Conservation (phyloP, 345 rosid species). For the Abelmoschus esculentus region DNA sequence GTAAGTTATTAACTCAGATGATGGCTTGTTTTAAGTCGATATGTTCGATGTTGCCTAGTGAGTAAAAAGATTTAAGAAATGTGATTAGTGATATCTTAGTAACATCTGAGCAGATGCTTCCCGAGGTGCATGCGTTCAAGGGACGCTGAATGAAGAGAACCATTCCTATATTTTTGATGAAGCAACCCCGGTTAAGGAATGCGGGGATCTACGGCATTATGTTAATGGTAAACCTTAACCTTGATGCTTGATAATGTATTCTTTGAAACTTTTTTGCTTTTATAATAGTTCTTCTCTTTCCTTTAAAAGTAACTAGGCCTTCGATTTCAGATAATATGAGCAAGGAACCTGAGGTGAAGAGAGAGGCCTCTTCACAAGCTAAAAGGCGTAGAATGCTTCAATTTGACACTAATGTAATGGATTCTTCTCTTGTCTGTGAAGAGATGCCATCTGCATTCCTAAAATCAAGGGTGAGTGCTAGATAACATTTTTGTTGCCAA, state of each 20-base stretch:
- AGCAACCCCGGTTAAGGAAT: constrained; percentile 79
- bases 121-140: constrained; percentile 37
- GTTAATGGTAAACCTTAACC: constrained; percentile 30
- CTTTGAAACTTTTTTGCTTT: constrained; percentile 1
- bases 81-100: neutral
- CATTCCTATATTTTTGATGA: constrained; percentile 71
- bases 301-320: neutral
- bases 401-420: constrained; percentile 48
- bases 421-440: constrained; percentile 47
- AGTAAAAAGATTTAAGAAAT: neutral
- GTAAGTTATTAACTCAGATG: constrained; percentile 19
- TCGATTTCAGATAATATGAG: constrained; percentile 34
- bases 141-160: constrained; percentile 61
- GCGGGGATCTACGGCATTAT: constrained; percentile 57
- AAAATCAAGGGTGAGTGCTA: constrained; percentile 53
- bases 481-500: neutral
- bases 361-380: constrained; percentile 40
- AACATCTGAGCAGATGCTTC: constrained; percentile 3
- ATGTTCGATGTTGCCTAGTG: neutral
- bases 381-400: constrained; percentile 92
- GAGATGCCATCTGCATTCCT: constrained; percentile 61
- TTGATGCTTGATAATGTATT: neutral
- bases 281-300: constrained; percentile 9
- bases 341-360: constrained; percentile 42
- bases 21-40: neutral